These are phyloP conservation scores for Chlorophyllum brunneum DNA, from an alignment of 768 basidiomycete species.

Conservation along the genomic window DNA sequence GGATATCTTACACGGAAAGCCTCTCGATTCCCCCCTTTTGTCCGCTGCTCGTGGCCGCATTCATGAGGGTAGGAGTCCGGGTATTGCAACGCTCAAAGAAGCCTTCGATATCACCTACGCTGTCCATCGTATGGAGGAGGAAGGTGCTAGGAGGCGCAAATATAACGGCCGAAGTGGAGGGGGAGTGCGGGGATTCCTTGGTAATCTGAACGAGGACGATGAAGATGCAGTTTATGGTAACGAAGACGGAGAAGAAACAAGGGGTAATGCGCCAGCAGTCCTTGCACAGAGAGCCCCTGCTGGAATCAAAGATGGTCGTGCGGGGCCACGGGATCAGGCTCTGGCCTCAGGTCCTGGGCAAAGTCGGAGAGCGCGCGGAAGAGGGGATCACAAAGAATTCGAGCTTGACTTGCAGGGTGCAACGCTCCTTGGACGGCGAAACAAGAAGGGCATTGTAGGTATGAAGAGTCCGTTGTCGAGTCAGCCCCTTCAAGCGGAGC, in stretches of 20 bases:
- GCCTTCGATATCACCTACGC: constrained; percentile 99
- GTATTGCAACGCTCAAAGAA: constrained; percentile 90
- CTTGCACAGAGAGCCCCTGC: neutral
- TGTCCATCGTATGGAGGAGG: constrained; percentile 99
- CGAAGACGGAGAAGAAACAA: constrained; percentile 17
- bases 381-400: constrained; percentile 40
- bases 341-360: constrained; percentile 16
- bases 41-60: constrained; percentile 69
- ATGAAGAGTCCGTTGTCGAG: constrained; percentile 14
- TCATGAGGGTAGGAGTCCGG: constrained; percentile 81
- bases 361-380: constrained; percentile 11
- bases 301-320: constrained; percentile 30
- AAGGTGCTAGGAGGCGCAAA: constrained; percentile 82
- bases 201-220: constrained; percentile 91
- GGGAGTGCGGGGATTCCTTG: constrained; percentile 73
- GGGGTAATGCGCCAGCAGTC: constrained; percentile 9
- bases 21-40: constrained; percentile 89
- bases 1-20: constrained; percentile 33
- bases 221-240: constrained; percentile 47
- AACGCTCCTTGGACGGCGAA: constrained; percentile 77
- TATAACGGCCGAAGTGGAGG: constrained; percentile 78
- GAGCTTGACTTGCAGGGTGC: constrained; percentile 86
- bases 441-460: constrained; percentile 32
- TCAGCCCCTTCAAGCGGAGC: constrained; percentile 5
- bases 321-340: constrained; percentile 32